Conservation (phyloP, 495 filamentous ascomycete species). For the Sporormia fimetaria region DNA sequence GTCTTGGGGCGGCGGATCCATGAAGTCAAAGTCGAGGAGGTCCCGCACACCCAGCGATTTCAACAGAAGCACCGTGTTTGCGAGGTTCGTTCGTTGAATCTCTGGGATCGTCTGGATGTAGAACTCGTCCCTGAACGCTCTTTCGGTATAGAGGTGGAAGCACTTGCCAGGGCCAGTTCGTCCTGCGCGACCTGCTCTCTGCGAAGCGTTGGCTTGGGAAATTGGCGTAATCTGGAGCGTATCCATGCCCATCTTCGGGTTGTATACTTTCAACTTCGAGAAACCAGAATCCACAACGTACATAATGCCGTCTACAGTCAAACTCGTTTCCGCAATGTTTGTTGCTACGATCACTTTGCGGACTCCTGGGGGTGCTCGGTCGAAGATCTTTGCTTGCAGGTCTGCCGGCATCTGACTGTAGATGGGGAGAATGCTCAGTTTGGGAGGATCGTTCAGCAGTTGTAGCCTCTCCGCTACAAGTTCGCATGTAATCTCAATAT, state of each 20-base stretch:
- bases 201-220: conserved; percentile 89
- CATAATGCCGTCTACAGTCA: conserved; percentile 99
- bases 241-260: conserved; percentile 98
- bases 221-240: conserved; percentile 97
- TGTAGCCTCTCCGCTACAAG: conserved; percentile 81
- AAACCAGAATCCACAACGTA: conserved; percentile 95
- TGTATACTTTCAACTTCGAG: conserved; percentile 97
- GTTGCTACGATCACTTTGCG: conserved; percentile 97
- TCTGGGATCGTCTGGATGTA: conserved; percentile 98
- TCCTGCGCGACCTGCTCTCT: conserved; percentile 87
- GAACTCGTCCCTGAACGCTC: conserved; percentile 89
- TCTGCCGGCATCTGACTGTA: conserved; percentile 99
- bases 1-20: conserved; percentile 97
- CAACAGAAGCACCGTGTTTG: conserved; percentile 85
- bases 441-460: conserved; percentile 84
- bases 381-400: conserved; percentile 94
- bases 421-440: conserved; percentile 89
- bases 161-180: conserved; percentile 93
- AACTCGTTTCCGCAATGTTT: conserved; percentile 95
- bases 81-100: conserved; percentile 91
- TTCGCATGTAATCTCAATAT: conserved; percentile 95
- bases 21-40: conserved; percentile 94
- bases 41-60: conserved; percentile 94
- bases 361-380: conserved; percentile 77
- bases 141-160: conserved; percentile 87